Base-by-base conservation (phyloP, 108 stramenopile species). In the Mediolabrus comicus region DNA sequence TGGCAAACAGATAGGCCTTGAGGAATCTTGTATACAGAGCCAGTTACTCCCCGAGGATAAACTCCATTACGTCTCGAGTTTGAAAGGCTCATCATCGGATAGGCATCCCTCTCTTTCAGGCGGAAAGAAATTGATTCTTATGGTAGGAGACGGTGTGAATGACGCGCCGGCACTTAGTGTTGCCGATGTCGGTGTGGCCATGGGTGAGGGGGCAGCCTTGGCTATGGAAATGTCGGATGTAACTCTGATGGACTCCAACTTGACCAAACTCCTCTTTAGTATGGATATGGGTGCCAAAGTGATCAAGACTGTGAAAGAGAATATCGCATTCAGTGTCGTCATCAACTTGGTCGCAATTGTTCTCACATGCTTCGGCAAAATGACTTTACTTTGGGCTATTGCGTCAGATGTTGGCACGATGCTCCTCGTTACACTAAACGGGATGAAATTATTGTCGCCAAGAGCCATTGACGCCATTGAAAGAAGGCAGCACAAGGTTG, bases 111-210 rank as follows among this genome's bases (percentile, higher is more conserved):
- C 57, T 26, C 35, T 79, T 59, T 53, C 28, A 9, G 38, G 43
- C 13, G 19, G 49, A 55, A 72, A 63, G 27, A 46, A 52, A n/a
- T 17, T 77, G 17, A 53, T 80, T 19, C 28, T 78, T 12, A 55
- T 94, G 88, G 84, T 90, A 26, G 98, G 98, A 10, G 97, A 98
- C 62, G 97, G 98, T 17, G 97, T 99, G 0, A 98, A 98, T 80
- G 98, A 98, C 72, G 96, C 95, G 7, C 94, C 97, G 24, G 95
- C 97, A 2, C 82, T 99, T 10, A 84, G 89, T 46, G 83, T 83
- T 3, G 94, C 96, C 19, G 97, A 99, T 82, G 84, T 99, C n/a
- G 97, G 97, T 2, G 94, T 98, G 22, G 96, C 98, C 8, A 98
- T 99, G 97, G 98, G 98, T 7, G 82, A 85, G 34, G 99, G 99